A percentile compares a stretch with the other conserved stretches of the same genome.
Conservation (phyloP, 2,329 filamentous ascomycete genomes). For the Niveomyces coronatus region DNA sequence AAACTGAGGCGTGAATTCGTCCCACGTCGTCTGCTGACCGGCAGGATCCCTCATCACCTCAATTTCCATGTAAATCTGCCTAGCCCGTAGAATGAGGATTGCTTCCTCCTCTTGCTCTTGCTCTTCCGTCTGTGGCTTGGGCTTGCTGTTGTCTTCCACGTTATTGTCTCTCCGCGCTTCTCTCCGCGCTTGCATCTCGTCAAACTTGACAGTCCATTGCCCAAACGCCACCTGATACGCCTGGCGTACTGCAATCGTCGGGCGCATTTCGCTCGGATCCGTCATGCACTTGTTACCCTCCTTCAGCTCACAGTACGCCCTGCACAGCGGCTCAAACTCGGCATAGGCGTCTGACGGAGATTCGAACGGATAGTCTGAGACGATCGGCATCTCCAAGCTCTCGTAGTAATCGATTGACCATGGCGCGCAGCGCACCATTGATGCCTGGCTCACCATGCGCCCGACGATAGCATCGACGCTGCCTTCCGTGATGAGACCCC, state of each 20-base stretch:
- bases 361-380: not conserved
- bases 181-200: not conserved
- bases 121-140: too few species aligned
- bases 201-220: not conserved
- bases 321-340: slow-evolving; percentile 5
- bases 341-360: slow-evolving; percentile 2
- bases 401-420: slow-evolving; percentile 4
- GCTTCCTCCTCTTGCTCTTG: not conserved
- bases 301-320: slow-evolving; percentile 1
- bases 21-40: not conserved
- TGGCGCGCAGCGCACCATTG: not conserved
- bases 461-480: not conserved
- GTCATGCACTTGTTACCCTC: slow-evolving; percentile 2
- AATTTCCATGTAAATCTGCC: not conserved
- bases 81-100: not conserved
- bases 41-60: not conserved
- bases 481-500: not conserved
- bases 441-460: not conserved
- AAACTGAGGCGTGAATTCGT: not conserved
- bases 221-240: not conserved
- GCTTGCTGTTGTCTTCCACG: too few species aligned
- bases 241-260: not conserved
- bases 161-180: not conserved
- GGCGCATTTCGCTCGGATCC: not conserved
- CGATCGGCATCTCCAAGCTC: not conserved